Evolutionary conservation across 306 rosid genomes (phyloP), one percentile per base, ranked within the genome.

Genomic region (Prunus padus): DNA sequence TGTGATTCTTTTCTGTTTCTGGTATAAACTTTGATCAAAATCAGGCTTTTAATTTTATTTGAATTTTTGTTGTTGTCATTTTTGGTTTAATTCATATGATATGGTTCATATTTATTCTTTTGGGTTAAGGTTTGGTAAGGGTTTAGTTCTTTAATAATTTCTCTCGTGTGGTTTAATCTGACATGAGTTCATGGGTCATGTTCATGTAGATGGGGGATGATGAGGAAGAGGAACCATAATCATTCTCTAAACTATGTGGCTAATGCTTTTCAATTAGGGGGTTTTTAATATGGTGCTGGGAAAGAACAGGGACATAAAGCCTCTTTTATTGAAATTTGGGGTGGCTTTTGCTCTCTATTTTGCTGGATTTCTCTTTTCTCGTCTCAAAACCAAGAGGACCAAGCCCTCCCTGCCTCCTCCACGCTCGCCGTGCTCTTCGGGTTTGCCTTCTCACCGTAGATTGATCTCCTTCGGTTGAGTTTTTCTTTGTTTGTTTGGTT

Each of bases 341-440:
- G 69, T 92, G 80, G 95, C 88, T 76, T 77, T 95, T 55, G 93
- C 88, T 65, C 57, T 94, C 74, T 88, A 96, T 19, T 85, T 94
- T 74, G 98, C 96, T 73, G 91, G 97, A 45, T 86, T 86, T 72
- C 40, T 90, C 65, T 86, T 26, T 50, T 83, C 93, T 76, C 91
- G 88, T 75, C 22, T 81, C 74, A 82, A 80, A 90, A 70, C 28
- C 55, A 78, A 77, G 83, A 84, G 79, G 65, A 76, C 66, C 81
- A 86, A 76, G 47, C 80, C 80, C 47, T 74, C 87, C 56, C 37
- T 54, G 61, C 50, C 80, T 45, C 76, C 83, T 67, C 84, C 91
- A 9, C 14, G 25, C n/a, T 69, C 57, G 1, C 76, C 69, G 1
- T 23, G 65, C 47, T 80, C 90, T 75, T 83, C 81, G 69, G 95